Base-by-base conservation (phyloP, 495 filamentous ascomycete species). In the Hypoxylon rickii region DNA sequence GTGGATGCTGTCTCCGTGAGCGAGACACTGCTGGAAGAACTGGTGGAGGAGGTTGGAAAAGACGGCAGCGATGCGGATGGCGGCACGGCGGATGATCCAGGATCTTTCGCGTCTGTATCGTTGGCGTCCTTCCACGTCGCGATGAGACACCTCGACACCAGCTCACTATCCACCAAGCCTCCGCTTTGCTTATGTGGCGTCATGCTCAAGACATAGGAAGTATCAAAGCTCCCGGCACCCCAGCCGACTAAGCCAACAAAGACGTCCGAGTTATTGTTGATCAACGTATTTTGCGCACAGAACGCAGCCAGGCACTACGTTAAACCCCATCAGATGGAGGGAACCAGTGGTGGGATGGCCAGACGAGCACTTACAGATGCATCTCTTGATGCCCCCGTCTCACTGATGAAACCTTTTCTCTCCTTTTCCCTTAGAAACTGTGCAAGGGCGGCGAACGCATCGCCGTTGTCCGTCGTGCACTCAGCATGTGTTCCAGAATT, bases 381-480 rank as follows among this genome's bases (percentile, higher is more conserved):
- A 53, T 67, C 64, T 21, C 51, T 62, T 41, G 73, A 68, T 1
- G 77, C 82, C 7, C 83, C 82, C 0, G 76, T 82, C 72, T 85
- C 81, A 19, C 72, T 74, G 13, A 83, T 55, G 29, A 85, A 61
- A 2, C 75, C 83, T 58, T 78, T 71, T 2, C 83, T 64, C 8
- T 76, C 78, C 47, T 77, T 76, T 22, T 60, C 41, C 18, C 80
- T 64, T 38, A 86, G 63, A 60, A 70, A 85, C 1, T 68, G 54
- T 2, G 78, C 77, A 0, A 84, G 69, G 1, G 73, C 64, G 2
- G 54, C 56, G 59, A 86, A 83, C 17, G 75, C 72, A 20, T 62
- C 70, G 18, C 79, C 69, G 49, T 81, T 79, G 61, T 82, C 72
- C 13, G 75, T 80, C n/a, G 72, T 69, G 68, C 83, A 86, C 16